Evolutionary conservation across 768 basidiomycete species (phyloP), one percentile per base, ranked within the genome.

Genomic region (Pleurotus eryngii): DNA sequence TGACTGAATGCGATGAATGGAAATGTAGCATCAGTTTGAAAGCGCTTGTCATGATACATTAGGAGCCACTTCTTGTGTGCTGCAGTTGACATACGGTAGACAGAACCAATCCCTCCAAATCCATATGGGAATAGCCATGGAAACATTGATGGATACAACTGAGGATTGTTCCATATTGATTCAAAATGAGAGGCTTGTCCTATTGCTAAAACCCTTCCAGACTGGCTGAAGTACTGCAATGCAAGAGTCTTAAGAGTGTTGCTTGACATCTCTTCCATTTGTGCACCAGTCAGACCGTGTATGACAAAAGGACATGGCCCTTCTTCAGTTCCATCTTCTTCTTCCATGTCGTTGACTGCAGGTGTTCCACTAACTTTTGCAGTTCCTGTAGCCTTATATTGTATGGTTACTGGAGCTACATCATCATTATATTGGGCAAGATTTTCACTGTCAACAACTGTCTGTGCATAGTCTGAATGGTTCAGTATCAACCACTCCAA

Each of bases 121-220:
- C 77, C 75, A 65, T 76, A 77, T 4, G 72, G 76, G 66, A 73
- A 79, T 1, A 78, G 54, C 70, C 71, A 72, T 1, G 69, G 72
- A 60, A 72, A 66, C 64, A 70, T 72, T 37, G 58, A 59, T 1
- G 69, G 69, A 60, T 68, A 73, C 15, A 72, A 49, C 12, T 60
- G 42, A 6, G 66, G 63, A 58, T 74, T 74, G 15, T 64, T 51
- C 27, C 55, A 65, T 4, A 65, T 50, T 30, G 65, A 64, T 39
- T 68, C 59, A 4, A 67, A 61, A 1, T 57, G 9, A 2, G 45
- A 17, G 0, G 22, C 42, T 45, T 66, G 64, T 5, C 66, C 69
- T 22, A 68, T 60, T 1, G 42, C 65, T 1, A 74, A 46, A 5
- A 68, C 57, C n/a, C 57, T 60, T 5, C 60, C 56, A 37, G 49